Evolutionary conservation across 352 stramenopile species (phyloP).

Genomic region (Phytopythium helicoides): DNA sequence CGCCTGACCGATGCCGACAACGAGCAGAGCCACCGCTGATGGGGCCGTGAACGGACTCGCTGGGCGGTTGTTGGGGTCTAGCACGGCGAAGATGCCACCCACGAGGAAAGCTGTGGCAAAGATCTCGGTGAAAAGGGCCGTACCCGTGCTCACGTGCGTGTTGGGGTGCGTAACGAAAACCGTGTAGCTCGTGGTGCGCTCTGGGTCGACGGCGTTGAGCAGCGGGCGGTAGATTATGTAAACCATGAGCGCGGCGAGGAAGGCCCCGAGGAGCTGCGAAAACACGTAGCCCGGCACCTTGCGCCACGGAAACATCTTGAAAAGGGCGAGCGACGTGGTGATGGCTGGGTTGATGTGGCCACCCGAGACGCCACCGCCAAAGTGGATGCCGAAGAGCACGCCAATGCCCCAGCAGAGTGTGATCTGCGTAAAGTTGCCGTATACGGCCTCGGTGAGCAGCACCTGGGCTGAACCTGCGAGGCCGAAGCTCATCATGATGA

Average conservation of each 20-base stretch:
- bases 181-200: constrained; percentile 26
- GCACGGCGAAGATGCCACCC: constrained; percentile 42
- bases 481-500: constrained; percentile 42
- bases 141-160: constrained; percentile 33
- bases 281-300: constrained; percentile 47
- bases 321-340: constrained; percentile 25
- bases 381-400: constrained; percentile 47
- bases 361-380: constrained; percentile 33
- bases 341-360: constrained; percentile 47
- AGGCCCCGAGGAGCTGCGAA: constrained; percentile 43
- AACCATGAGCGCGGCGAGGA: constrained; percentile 37
- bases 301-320: constrained; percentile 39
- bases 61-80: constrained; percentile 48
- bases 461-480: constrained; percentile 31
- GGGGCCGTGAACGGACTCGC: constrained; percentile 31
- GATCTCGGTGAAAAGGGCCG: constrained; percentile 45
- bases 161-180: constrained; percentile 56
- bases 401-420: constrained; percentile 42
- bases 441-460: constrained; percentile 21
- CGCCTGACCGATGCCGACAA: constrained; percentile 54
- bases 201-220: constrained; percentile 45
- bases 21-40: constrained; percentile 35
- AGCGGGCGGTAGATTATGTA: constrained; percentile 51
- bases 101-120: constrained; percentile 45
- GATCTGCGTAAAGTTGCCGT: constrained; percentile 36